Percentiles rank a stretch among this genome's conserved stretches.
phyloP scores from a whole-genome alignment of 2,329 filamentous ascomycete species.

The Pleochaeta shiraiana region DNA sequence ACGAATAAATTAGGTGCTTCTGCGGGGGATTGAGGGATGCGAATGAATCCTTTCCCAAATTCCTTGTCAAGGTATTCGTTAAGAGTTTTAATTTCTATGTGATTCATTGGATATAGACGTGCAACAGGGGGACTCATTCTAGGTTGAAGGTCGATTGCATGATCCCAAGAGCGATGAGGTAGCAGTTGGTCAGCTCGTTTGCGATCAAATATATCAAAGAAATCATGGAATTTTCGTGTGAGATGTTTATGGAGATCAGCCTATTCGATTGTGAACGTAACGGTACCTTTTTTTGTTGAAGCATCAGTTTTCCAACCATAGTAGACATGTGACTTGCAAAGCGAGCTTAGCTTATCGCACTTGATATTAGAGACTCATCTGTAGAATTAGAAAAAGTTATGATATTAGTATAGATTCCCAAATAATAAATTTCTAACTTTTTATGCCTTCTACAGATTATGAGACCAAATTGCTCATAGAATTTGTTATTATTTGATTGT shows the following conservation, averaged over 20 bases:
- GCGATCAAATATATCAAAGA: background rate
- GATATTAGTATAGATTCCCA: too few relatives aligned
- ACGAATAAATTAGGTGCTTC: background rate
- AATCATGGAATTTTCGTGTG: background rate
- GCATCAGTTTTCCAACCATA: too few relatives aligned
- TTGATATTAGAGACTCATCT: too few relatives aligned
- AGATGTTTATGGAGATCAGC: background rate
- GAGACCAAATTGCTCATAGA: constrained; percentile 1
- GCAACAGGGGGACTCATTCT: background rate
- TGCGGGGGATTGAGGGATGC: background rate
- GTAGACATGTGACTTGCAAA: too few relatives aligned
- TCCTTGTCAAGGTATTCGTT: background rate
- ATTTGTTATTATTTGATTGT: background rate
- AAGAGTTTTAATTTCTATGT: background rate
- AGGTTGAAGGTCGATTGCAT: background rate
- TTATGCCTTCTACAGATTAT: background rate
- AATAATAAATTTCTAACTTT: too few relatives aligned
- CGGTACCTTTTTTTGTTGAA: background rate
- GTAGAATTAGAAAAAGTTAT: too few relatives aligned
- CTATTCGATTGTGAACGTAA: too few relatives aligned
- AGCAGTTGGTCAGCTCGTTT: background rate
- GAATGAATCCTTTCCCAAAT: background rate
- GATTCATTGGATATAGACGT: background rate
- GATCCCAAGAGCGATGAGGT: background rate
- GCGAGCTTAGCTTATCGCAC: too few relatives aligned